Evolutionary conservation across 805 yeast species (phyloP).

Genomic region (Metschnikowia bowlesiae): DNA sequence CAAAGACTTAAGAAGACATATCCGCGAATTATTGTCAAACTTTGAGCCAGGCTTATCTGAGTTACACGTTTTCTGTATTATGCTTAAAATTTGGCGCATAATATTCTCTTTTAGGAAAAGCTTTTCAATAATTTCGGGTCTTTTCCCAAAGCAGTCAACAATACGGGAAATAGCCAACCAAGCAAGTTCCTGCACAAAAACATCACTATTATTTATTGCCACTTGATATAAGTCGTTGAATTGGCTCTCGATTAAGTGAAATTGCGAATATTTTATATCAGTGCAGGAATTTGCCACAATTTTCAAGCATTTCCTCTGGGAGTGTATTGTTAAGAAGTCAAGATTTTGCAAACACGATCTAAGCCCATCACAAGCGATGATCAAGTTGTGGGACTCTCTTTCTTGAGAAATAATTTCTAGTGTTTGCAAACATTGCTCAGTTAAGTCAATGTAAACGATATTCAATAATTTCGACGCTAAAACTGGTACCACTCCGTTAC

Average conservation of each 20-base stretch:
- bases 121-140: slow-evolving; percentile 43
- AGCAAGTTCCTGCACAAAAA: slow-evolving; percentile 55
- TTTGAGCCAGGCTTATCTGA: slow-evolving; percentile 10
- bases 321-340: slow-evolving; percentile 85
- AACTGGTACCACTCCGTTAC: slow-evolving; percentile 60
- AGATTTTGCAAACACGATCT: slow-evolving; percentile 63
- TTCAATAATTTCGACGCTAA: slow-evolving; percentile 65
- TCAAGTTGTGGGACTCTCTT: slow-evolving; percentile 43
- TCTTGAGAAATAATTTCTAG: slow-evolving; percentile 61
- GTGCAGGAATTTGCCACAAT: slow-evolving; percentile 70
- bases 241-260: slow-evolving; percentile 48
- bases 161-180: slow-evolving; percentile 62
- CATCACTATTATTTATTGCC: slow-evolving; percentile 52
- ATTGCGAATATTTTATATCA: slow-evolving; percentile 40
- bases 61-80: slow-evolving; percentile 13
- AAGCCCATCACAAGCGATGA: slow-evolving; percentile 59
- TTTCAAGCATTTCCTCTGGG: slow-evolving; percentile 75
- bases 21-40: slow-evolving; percentile 7
- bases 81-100: slow-evolving; percentile 7
- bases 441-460: slow-evolving; percentile 80
- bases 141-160: slow-evolving; percentile 44
- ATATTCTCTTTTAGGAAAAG: slow-evolving; percentile 25
- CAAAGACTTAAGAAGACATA: slow-evolving; percentile 37
- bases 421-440: slow-evolving; percentile 84
- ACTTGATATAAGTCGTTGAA: slow-evolving; percentile 59